Percentiles rank a stretch among this genome's conserved stretches.
phyloP scores from a whole-genome alignment of 805 yeast genomes.

The Yarrowia bubula region DNA sequence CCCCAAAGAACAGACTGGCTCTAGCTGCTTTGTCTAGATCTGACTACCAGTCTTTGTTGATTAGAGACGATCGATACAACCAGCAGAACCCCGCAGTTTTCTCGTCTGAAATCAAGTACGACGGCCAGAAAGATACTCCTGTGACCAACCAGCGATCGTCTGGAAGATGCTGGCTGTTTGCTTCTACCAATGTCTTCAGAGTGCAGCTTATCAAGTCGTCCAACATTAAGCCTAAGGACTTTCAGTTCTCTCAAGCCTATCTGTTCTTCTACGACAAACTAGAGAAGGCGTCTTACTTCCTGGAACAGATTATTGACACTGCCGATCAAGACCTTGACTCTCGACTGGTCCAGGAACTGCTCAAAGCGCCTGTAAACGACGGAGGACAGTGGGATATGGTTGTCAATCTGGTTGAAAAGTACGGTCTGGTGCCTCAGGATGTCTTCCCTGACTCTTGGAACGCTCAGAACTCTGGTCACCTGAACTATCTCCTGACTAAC shows the following conservation, averaged over 20 bases:
- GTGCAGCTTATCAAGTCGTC: conserved; percentile 58
- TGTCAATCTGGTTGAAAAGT: conserved; percentile 70
- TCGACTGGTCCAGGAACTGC: conserved; percentile 63
- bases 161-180: conserved; percentile 90
- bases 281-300: conserved; percentile 77
- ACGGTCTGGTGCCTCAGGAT: conserved; percentile 75
- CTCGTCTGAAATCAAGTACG: conserved; percentile 46
- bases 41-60: conserved; percentile 43
- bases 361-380: conserved; percentile 67
- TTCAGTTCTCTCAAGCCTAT: conserved; percentile 76
- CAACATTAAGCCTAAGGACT: conserved; percentile 51
- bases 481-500: conserved; percentile 63
- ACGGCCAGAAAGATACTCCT: conserved; percentile 50
- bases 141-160: conserved; percentile 70
- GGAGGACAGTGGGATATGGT: conserved; percentile 92
- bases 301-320: conserved; percentile 74
- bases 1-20: conserved; percentile 54
- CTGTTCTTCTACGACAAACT: conserved; percentile 81
- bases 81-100: conserved; percentile 39
- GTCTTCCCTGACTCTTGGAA: conserved; percentile 67
- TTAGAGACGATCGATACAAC: conserved; percentile 33
- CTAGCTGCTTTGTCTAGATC: conserved; percentile 52
- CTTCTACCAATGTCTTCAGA: conserved; percentile 72
- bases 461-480: conserved; percentile 48
- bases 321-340: conserved; percentile 64